Evolutionary conservation across 352 stramenopile genomes (phyloP), one percentile per base, ranked within the genome.

Genomic region (Pythium scleroteichum): DNA sequence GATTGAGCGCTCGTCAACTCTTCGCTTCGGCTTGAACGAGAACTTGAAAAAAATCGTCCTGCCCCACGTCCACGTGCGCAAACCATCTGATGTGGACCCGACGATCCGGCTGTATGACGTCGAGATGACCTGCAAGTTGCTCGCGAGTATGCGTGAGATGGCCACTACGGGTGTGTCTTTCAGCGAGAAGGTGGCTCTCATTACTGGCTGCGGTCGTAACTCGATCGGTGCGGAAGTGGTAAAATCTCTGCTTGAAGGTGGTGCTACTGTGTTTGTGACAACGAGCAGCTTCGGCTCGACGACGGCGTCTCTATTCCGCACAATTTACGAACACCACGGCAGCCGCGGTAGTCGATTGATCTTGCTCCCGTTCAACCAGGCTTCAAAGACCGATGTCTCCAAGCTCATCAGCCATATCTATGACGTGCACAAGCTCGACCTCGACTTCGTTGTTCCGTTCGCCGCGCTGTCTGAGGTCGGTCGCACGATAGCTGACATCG

Each of bases 381-480:
- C 80, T 17, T 95, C 85, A 8, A 86, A 88, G 72, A 58, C 76
- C 47, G 88, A 96, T 50, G 83, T 94, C 35, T 54, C 75, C 44
- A 76, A 70, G 29, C 53, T 96, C 20, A 69, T 96, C 22, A 63
- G 66, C 20, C 85, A 95, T 75, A 90, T 94, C 62, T 96, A 94
- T 77, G 78, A 81, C 23, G 69, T 78, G 47, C 84, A 94, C 62
- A 84, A 82, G 44, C 66, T 96, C 20, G 87, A 95, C 35, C 41
- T 96, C 45, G 88, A 96, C 72, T 95, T 91, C 48, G 69, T 96
- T 4, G 78, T 96, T 20, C 88, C 88, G n/a, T 96, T 96, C 55
- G 88, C 85, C 8, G 88, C 87, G 14, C 71, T 94, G 23, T 91
- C 84, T 3, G 87, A 95, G 53, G 70, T 87, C 38, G 87, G 88